Base-by-base conservation (phyloP, 2,329 filamentous ascomycete genomes). In the Botrytis fabae region DNA sequence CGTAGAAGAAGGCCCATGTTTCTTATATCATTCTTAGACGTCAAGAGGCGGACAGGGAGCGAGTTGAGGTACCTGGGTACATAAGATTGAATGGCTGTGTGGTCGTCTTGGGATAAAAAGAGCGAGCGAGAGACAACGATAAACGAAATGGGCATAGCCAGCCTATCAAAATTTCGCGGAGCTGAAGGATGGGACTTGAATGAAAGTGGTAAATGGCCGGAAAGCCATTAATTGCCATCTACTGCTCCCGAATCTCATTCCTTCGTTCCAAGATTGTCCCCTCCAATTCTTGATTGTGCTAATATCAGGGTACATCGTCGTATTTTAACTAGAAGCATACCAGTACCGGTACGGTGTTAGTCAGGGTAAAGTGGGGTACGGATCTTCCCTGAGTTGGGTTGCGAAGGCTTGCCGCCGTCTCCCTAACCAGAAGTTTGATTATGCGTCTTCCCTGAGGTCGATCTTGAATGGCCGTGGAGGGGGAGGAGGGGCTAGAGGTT, bases 341-440 rank as follows among this genome's bases (percentile, higher is more conserved):
- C 12, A 28, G 51, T 28, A 28, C 14, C 51, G 38, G 61, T 68
- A 42, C 60, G 61, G 69, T n/a, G 40, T 46, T 20, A 54, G 25
- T 46, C n/a, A 46, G 22, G 28, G 70, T 32, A 66, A 54, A 68
- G 62, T 68, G 70, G 70, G 51, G 70, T 60, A 51, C 70, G 51
- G 62, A 60, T 68, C 70, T 46, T 59, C 22, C 51, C 70, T 72
- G 48, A 22, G 62, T n/a, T 60, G 42, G 28, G 10, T 68, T 51
- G 22, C 70, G 70, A 62, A 68, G 38, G 48, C 44, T 51, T 68
- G 70, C 62, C 62, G 62, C 70, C 70, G 70, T 14, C 18, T n/a
- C 57, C 2, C 48, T 25, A 25, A 25, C 57, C 9, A 22, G 32
- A 28, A 54, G 46, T 68, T 48, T 61, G 32, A 44, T 40, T 38